Base-by-base conservation (phyloP, 257 asterid species). In the Euphrasia confusa region DNA sequence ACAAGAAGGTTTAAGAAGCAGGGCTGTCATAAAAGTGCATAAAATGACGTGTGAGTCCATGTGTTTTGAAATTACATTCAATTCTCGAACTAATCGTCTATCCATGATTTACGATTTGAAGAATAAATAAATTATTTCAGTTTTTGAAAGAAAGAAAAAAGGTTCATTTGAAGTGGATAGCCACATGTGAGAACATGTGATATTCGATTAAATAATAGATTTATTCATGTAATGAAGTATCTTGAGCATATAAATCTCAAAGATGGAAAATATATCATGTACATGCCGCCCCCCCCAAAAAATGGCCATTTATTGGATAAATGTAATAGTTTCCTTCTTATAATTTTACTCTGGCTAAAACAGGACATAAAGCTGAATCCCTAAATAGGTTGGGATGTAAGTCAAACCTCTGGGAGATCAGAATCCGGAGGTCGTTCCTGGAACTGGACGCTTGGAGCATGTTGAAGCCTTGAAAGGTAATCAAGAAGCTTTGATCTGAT, bases 391-490 rank as follows among this genome's bases (percentile, higher is more conserved):
- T 58, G 32, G 37, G 62, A 61, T 69, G 66, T 54, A 61, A 69
- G 24, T 59, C 79, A 65, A 67, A 82, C 89, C 85, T 82, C 83
- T 15, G 71, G 74, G 68, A 82, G 71, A n/a, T 77, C 83, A 26
- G 79, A 65, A 73, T 79, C 83, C 32, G 89, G 89, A 54, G 89
- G 89, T 49, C 81, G 85, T 71, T 82, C 89, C 77, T 79, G 85
- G 77, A 82, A 79, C 72, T 77, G 89, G 66, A 82, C 89, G 56
- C 89, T 82, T n/a, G 89, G 89, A 18, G 85, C 89, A 68, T 82
- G 89, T 65, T 79, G 85, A 71, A 82, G 89, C 79, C 67, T 79
- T 28, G 85, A 75, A 35, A 82, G 85, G 69, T 82, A 67, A 35
- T 82, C 89, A 52, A 82, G 89, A 61, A 82, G 89, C 70, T 77